Evolutionary conservation across 495 filamentous ascomycete genomes (phyloP), one percentile per base, ranked within the genome.

Genomic region (Recurvomyces mirabilis): DNA sequence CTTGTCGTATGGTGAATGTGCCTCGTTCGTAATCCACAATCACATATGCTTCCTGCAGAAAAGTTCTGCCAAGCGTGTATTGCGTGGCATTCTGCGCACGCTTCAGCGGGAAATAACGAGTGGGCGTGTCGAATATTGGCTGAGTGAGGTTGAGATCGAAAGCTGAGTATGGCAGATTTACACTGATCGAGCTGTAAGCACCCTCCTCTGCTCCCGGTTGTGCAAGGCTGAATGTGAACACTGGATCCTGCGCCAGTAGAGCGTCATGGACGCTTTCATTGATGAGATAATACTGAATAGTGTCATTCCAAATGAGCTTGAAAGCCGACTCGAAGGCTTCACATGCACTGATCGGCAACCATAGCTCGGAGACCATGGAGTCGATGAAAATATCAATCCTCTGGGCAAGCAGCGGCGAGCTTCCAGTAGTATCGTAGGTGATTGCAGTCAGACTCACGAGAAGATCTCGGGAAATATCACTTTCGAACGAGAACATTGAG

Each of bases 1-100:
- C 20, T 66, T 67, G 48, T 74, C 76, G 72, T 2, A 82, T 40
- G 3, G 51, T 79, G 51, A 82, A 81, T 20, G 56, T 68, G 17
- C 64, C 66, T 17, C 67, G 66, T 39, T 82, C 78, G 57, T 81
- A 83, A 46, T 78, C 73, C 14, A 70, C 72, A n/a, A 74, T 72
- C 12, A 84, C 51, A 48, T 84, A 84, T 12, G 75, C 70, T 58
- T 82, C 79, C 62, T 84, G 79, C 42, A 84, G 65, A 49, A 84
- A 84, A 2, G 65, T 60, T 21, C 79, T 71, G 13, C 79, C 79
- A 47, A 84, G 67, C 14, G 75, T 74, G 48, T 70, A 67, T 44
- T 75, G 67, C 13, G 68, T 71, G 14, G 60, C 56, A 53, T 72
- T 67, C 23, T 63, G 56, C 17, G 69, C 63, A 34, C 61, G 67